These are phyloP conservation scores for Fusarium virguliforme DNA, from an alignment of 2,329 filamentous ascomycete genomes.

Conservation along the genomic window DNA sequence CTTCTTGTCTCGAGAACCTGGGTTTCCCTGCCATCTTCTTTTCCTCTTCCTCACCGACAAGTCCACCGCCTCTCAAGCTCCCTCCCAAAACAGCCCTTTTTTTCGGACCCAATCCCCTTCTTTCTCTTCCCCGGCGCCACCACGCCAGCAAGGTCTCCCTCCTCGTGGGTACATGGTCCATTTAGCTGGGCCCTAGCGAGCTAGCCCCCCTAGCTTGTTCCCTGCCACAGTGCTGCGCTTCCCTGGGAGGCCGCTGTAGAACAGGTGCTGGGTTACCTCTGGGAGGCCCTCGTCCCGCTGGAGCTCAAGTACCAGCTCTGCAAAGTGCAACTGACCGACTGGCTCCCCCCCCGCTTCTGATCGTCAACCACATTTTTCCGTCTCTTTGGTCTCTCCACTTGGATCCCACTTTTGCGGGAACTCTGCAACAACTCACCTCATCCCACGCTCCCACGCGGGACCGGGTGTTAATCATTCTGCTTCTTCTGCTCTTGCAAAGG, in stretches of 20 bases:
- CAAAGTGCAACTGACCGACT: conserved; percentile 22
- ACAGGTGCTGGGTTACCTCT: conserved; percentile 37
- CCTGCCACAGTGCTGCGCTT: conserved; percentile 23
- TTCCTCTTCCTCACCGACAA: conserved; percentile 41
- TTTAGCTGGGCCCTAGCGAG: conserved; percentile 33
- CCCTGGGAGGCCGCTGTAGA: conserved; percentile 44
- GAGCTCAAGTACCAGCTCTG: conserved; percentile 22
- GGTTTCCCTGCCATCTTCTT: conserved; percentile 31
- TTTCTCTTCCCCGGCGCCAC: conserved; percentile 42
- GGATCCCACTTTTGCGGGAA: conserved; percentile 31
- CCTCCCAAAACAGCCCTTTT: conserved; percentile 23
- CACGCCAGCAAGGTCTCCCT: conserved; percentile 31
- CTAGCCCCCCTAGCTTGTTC: conserved; percentile 27
- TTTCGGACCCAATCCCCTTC: conserved; percentile 30
- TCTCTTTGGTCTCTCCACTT: conserved; percentile 33
- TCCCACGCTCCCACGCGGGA: conserved; percentile 37
- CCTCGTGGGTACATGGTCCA: conserved; percentile 9
- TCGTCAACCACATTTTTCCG: conserved; percentile 21
- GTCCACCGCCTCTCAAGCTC: conserved; percentile 44
- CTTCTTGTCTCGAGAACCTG: conserved; percentile 19
- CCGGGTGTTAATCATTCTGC: conserved; percentile 45
- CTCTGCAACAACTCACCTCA: conserved; percentile 36
- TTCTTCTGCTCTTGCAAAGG: conserved; percentile 34
- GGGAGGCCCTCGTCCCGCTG: conserved; percentile 19
- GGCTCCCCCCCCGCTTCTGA: conserved; percentile 13